These are phyloP conservation scores for Nakaseomyces delphensis DNA, from an alignment of 1,139 yeast genomes.

Conservation along the genomic window DNA sequence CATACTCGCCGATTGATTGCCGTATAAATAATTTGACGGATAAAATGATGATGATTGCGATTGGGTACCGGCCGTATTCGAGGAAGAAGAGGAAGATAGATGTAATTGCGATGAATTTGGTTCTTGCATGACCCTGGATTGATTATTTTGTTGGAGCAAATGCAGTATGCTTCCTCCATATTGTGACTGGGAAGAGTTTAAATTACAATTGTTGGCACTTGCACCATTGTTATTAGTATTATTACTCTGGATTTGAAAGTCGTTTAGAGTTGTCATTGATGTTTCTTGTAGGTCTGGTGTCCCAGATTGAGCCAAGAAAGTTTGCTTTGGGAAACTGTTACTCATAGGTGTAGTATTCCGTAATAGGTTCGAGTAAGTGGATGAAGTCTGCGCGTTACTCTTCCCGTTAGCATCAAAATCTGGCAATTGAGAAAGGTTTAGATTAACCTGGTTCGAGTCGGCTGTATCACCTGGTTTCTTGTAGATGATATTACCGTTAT, in stretches of 20 bases:
- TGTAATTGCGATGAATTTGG: constrained; percentile 3
- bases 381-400: neutral
- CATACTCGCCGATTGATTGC: neutral
- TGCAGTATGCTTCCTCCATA: neutral
- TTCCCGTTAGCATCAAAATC: neutral
- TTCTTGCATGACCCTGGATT: neutral
- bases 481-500: constrained; percentile 19
- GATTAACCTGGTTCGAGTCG: constrained; percentile 1
- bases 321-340: constrained; percentile 1
- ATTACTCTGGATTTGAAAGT: constrained; percentile 3
- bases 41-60: constrained; percentile 3
- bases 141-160: neutral
- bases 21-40: constrained; percentile 1
- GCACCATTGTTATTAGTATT: neutral
- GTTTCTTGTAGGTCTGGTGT: neutral
- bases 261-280: neutral
- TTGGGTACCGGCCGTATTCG: constrained; percentile 3
- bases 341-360: neutral
- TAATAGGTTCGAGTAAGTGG: neutral
- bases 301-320: neutral
- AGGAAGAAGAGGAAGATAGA: constrained; percentile 1
- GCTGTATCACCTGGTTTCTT: constrained; percentile 5
- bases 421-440: neutral
- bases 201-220: neutral
- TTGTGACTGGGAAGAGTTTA: neutral